Evolutionary conservation across 2,329 filamentous ascomycete genomes (phyloP).

Genomic region (Penicillium sp.): DNA sequence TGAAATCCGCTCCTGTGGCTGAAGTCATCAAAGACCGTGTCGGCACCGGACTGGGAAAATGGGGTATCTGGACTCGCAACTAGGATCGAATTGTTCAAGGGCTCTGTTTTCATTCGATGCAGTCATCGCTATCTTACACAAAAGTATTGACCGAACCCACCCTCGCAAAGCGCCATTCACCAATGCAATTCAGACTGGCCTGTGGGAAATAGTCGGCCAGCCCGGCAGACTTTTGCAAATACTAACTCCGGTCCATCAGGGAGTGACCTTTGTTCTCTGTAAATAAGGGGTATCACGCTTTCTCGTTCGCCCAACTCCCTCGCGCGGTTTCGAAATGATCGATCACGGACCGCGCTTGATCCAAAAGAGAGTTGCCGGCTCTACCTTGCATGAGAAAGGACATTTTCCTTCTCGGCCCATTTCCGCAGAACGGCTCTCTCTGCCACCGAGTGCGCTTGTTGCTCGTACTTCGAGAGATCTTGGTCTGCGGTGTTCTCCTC

Average conservation of each 20-base stretch:
- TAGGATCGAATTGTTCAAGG: background rate
- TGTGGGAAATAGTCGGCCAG: too few relatives aligned
- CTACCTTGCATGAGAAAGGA: constrained; percentile 17
- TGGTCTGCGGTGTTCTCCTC: constrained; percentile 41
- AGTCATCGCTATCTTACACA: constrained; percentile 19
- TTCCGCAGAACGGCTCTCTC: constrained; percentile 45
- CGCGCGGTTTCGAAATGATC: too few relatives aligned
- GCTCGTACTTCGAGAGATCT: constrained; percentile 41
- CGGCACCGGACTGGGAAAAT: constrained; percentile 36
- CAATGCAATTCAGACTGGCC: constrained; percentile 17
- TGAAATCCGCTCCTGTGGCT: constrained; percentile 26
- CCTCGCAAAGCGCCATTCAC: constrained; percentile 22
- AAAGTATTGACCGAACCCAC: constrained; percentile 10
- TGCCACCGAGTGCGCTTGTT: constrained; percentile 42
- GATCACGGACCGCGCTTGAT: too few relatives aligned
- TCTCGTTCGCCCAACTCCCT: constrained; percentile 3
- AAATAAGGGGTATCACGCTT: constrained; percentile 30
- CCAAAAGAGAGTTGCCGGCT: background rate
- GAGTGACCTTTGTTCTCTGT: constrained; percentile 11
- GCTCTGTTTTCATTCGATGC: constrained; percentile 8
- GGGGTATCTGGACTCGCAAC: constrained; percentile 34
- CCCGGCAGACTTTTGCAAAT: constrained; percentile 13
- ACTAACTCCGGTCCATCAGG: constrained; percentile 29
- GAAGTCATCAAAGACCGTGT: constrained; percentile 43
- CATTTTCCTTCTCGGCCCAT: constrained; percentile 37